A percentile compares a stretch with the other conserved stretches of the same genome.
Evolutionary conservation across 2,329 filamentous ascomycete genomes (phyloP).

Genomic region (Pseudogymnoascus sp.): DNA sequence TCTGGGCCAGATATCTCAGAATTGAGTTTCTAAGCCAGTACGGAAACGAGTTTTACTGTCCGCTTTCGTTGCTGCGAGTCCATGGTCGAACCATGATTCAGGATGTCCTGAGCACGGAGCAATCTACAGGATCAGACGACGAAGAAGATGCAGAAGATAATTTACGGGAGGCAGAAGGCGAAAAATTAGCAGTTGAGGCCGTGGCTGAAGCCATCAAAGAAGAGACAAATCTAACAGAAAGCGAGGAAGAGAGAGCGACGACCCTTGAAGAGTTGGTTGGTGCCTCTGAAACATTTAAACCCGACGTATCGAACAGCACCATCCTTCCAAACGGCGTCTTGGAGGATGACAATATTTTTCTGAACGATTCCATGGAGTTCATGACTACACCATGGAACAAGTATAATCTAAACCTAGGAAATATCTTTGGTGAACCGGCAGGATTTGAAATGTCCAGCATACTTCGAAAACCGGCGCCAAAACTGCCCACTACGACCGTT

Average conservation of each 20-base stretch:
- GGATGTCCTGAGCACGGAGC: constrained; percentile 68
- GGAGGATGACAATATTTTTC: constrained; percentile 5
- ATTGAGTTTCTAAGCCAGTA: constrained; percentile 91
- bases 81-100: constrained; percentile 93
- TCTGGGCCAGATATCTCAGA: constrained; percentile 88
- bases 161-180: constrained; percentile 16
- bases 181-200: constrained; percentile 29
- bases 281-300: constrained; percentile 15
- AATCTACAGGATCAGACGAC: constrained; percentile 63
- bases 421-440: background rate
- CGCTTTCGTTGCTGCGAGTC: constrained; percentile 79
- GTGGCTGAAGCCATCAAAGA: constrained; percentile 24
- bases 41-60: constrained; percentile 94
- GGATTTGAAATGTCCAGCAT: constrained; percentile 2
- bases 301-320: background rate
- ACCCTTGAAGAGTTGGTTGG: constrained; percentile 27
- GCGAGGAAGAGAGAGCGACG: constrained; percentile 26
- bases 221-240: constrained; percentile 13
- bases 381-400: constrained; percentile 17
- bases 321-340: background rate
- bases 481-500: background rate
- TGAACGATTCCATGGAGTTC: constrained; percentile 12
- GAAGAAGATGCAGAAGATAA: constrained; percentile 44
- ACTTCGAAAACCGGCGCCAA: background rate
- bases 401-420: background rate